Evolutionary conservation across 331 rosid genomes (phyloP).

Genomic region (Pyrus hybrid): DNA sequence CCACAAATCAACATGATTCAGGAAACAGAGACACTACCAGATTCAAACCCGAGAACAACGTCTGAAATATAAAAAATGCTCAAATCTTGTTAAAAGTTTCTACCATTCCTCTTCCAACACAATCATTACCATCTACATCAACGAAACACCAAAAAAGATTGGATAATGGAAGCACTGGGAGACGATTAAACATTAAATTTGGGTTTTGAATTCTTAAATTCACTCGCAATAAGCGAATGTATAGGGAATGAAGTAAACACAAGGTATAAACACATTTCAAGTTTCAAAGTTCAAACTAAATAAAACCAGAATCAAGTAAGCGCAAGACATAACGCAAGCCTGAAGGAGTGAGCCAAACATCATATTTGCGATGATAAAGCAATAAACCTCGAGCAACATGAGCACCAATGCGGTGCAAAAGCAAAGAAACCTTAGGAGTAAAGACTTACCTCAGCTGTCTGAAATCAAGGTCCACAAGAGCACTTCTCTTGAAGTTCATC

Average conservation of each 20-base stretch:
- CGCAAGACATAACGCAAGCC: background rate
- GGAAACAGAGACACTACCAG: background rate
- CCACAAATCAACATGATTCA: background rate
- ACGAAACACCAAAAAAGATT: background rate
- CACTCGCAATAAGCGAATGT: background rate
- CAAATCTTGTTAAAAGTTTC: no score
- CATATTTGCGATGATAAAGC: background rate
- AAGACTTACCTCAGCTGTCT: conserved; percentile 12
- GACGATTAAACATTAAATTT: background rate
- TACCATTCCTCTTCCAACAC: background rate
- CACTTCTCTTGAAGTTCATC: background rate
- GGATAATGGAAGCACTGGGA: background rate
- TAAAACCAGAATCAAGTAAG: background rate
- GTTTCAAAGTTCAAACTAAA: background rate
- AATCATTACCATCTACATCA: background rate
- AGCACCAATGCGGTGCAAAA: background rate
- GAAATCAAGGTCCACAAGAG: background rate
- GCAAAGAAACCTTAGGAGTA: background rate
- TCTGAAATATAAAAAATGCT: no score
- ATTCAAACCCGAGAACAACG: background rate
- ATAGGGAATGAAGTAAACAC: background rate
- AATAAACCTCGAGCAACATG: conserved; percentile 4
- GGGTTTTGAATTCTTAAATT: background rate
- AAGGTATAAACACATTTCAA: background rate
- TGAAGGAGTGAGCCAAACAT: background rate